Evolutionary conservation across 2,329 filamentous ascomycete genomes (phyloP).

Genomic region (Alternaria burnsii): DNA sequence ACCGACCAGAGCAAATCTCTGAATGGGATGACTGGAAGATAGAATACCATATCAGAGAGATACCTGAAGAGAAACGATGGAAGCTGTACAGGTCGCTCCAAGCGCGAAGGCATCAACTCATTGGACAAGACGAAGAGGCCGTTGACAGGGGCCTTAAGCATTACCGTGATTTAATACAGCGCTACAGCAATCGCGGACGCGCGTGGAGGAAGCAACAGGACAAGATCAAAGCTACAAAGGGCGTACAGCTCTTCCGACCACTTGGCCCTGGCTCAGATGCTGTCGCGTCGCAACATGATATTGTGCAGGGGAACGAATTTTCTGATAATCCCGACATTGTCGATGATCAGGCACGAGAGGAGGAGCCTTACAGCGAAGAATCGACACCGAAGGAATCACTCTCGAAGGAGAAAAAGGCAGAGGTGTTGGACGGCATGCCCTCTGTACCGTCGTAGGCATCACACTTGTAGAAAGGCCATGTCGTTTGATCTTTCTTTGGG

Average conservation of each 20-base stretch:
- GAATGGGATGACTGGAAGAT: slow-evolving; percentile 69
- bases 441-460: slow-evolving; percentile 6
- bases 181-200: slow-evolving; percentile 65
- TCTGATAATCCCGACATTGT: not conserved
- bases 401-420: slow-evolving; percentile 6
- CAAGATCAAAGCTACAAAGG: slow-evolving; percentile 58
- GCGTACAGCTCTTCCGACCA: slow-evolving; percentile 47
- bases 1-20: slow-evolving; percentile 64
- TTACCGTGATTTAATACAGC: slow-evolving; percentile 56
- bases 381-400: slow-evolving; percentile 2
- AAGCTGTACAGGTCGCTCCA: slow-evolving; percentile 55
- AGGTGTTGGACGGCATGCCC: slow-evolving; percentile 12
- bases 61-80: slow-evolving; percentile 25
- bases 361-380: slow-evolving; percentile 6
- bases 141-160: slow-evolving; percentile 50
- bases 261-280: slow-evolving; percentile 41
- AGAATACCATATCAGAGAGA: slow-evolving; percentile 78
- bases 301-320: not conserved
- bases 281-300: not conserved
- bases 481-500: not conserved
- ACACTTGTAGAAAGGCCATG: not conserved
- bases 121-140: slow-evolving; percentile 52
- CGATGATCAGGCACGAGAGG: not conserved
- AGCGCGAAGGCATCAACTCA: slow-evolving; percentile 61
- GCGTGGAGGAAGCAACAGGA: slow-evolving; percentile 66